These are phyloP conservation scores for Rachicladosporium sp. DNA, from an alignment of 2,329 filamentous ascomycete genomes.

Conservation along the genomic window DNA sequence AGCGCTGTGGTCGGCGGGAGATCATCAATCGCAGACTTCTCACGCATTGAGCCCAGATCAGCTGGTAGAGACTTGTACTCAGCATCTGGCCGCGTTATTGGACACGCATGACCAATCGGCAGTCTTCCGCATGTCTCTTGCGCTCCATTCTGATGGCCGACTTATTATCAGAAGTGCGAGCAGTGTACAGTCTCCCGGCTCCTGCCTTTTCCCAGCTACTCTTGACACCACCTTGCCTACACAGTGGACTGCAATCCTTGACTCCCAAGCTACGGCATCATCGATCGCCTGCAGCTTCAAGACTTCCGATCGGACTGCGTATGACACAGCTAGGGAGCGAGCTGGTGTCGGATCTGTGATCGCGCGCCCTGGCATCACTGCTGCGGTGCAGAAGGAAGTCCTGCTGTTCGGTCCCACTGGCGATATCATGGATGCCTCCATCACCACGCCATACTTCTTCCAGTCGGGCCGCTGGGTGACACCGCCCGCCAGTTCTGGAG, in stretches of 20 bases:
- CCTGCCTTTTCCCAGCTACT: not conserved
- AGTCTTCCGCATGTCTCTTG: not conserved
- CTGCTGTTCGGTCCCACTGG: slow-evolving; percentile 55
- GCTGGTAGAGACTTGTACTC: not conserved
- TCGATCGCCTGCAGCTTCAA: slow-evolving; percentile 72
- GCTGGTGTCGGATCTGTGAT: slow-evolving; percentile 35
- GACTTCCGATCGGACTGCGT: slow-evolving; percentile 62
- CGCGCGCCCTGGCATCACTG: slow-evolving; percentile 13
- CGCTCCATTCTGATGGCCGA: not conserved
- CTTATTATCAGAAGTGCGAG: not conserved
- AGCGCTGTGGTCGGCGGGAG: not conserved
- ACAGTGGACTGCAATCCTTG: slow-evolving; percentile 35
- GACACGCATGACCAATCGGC: not conserved
- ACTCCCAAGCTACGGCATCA: slow-evolving; percentile 37
- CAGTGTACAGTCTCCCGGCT: not conserved
- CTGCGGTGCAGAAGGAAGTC: slow-evolving; percentile 52
- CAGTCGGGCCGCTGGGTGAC: slow-evolving; percentile 65
- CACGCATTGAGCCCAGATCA: not conserved
- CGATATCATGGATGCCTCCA: slow-evolving; percentile 69
- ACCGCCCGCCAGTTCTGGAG: slow-evolving; percentile 56
- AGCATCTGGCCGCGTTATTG: not conserved
- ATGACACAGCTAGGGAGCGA: slow-evolving; percentile 56
- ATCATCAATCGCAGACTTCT: not conserved
- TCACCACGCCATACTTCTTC: slow-evolving; percentile 73
- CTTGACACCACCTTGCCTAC: not conserved